Percentiles rank a stretch among this genome's conserved stretches.
These are phyloP conservation scores for Dissophora globulifera DNA, from an alignment of 192 early-diverging fungal genomes.

Conservation along the genomic window DNA sequence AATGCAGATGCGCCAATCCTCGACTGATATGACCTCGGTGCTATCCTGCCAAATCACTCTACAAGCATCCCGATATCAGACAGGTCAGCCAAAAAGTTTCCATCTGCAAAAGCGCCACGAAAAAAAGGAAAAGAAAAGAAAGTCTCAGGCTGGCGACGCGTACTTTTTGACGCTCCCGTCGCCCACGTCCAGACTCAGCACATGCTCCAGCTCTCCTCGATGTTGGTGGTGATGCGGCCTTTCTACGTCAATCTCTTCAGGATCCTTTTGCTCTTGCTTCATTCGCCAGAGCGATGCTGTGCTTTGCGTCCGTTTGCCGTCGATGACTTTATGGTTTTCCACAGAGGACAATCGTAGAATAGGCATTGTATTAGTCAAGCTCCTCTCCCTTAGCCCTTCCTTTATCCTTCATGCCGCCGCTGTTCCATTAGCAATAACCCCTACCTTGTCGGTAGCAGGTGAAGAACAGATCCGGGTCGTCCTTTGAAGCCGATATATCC, in stretches of 20 bases:
- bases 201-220: slow-evolving; percentile 42
- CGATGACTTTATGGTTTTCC: no score
- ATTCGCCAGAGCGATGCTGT: slow-evolving; percentile 52
- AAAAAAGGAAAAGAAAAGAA: no score
- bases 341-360: no score
- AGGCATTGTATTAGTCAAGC: no score
- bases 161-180: slow-evolving; percentile 49
- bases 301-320: slow-evolving; percentile 33
- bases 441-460: slow-evolving; percentile 65
- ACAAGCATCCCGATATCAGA: no score
- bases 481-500: slow-evolving; percentile 70
- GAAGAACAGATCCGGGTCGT: slow-evolving; percentile 67
- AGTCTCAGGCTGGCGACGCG: no score
- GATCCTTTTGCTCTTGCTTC: slow-evolving; percentile 12
- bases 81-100: no score
- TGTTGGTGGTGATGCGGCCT: slow-evolving; percentile 34
- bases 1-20: slow-evolving; percentile 60
- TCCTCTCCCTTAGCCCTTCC: no score
- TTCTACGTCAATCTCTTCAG: slow-evolving; percentile 29
- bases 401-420: no score
- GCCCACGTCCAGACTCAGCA: slow-evolving; percentile 38
- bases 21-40: slow-evolving; percentile 31
- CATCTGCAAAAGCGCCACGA: no score
- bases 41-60: slow-evolving; percentile 49
- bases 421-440: no score